phyloP scores from a whole-genome alignment of 768 basidiomycete genomes.

The Scleroderma citrinum region DNA sequence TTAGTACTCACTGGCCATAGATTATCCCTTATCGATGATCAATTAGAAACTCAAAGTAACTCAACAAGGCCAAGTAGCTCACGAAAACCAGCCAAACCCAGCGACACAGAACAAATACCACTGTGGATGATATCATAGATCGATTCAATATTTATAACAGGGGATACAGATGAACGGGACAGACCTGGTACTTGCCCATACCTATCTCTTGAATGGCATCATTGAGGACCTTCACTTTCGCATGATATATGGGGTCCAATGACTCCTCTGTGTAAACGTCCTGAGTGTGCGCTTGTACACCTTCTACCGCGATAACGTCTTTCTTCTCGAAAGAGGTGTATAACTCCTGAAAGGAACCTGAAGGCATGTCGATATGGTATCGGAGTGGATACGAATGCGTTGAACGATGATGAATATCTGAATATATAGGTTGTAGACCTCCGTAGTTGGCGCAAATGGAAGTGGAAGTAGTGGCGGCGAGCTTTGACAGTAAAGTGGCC shows the following conservation, averaged over 20 bases:
- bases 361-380: slow-evolving; percentile 14
- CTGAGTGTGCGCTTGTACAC: slow-evolving; percentile 8
- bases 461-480: too few species aligned
- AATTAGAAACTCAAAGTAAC: background rate
- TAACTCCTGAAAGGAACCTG: slow-evolving; percentile 1
- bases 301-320: background rate
- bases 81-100: slow-evolving; percentile 77
- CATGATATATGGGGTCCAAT: slow-evolving; percentile 54
- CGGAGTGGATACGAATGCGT: too few species aligned
- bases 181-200: slow-evolving; percentile 65
- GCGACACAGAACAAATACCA: slow-evolving; percentile 60
- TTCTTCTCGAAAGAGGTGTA: slow-evolving; percentile 2
- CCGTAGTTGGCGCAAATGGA: too few species aligned
- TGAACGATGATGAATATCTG: too few species aligned
- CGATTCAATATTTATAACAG: background rate
- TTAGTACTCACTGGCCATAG: slow-evolving; percentile 57
- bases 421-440: too few species aligned
- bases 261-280: slow-evolving; percentile 23
- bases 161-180: slow-evolving; percentile 4
- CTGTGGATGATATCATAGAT: slow-evolving; percentile 26
- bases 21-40: slow-evolving; percentile 44
- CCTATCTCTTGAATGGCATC: slow-evolving; percentile 60
- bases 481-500: too few species aligned
- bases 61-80: slow-evolving; percentile 21
- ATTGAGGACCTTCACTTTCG: slow-evolving; percentile 53